Base-by-base conservation (phyloP, 2,329 filamentous ascomycete genomes). In the Elsinoe perseae region DNA sequence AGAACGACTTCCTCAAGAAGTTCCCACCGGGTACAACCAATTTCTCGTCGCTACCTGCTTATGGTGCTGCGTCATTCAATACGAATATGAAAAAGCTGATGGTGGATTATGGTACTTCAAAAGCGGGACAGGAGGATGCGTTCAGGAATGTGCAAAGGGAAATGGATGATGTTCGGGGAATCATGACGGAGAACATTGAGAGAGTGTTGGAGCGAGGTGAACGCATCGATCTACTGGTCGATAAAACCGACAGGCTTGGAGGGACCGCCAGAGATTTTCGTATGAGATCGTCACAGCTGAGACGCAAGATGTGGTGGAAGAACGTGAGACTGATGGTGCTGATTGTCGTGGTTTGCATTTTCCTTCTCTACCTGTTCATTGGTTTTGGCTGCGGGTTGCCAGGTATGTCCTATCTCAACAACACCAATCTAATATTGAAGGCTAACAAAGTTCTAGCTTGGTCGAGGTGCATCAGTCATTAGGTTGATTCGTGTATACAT, bases 281-380 rank as follows among this genome's bases (percentile, higher is more conserved):
- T 54, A 85, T 97, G 16, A 80, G 92, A 63, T 95, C 87, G 69
- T 78, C 90, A 23, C 90, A 89, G 1, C 72, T 98, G 64, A 87
- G 93, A 75, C 81, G 95, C 68, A 81, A 86, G 72, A 97, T 98
- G 93, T 98, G 93, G 93, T 97, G 92, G 92, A 97, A 97, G 84
- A 97, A 98, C 70, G 81, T 95, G 44, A 95, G 95, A 76, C 74
- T 98, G 63, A 95, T 97, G 90, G 85, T 82, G 5, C 71, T 98
- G 64, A 68, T 91, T 60, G 77, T 72, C 3, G 67, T 96, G 43
- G 89, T 91, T 1, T 72, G 93, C 23, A 70, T 88, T 7, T 87
- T 88, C 65, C 72, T 88, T 70, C 65, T 87, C 3, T 89, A 88
- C 67, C 66, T 89, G 10, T 82, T 88, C 62, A 78, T 88, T 20